Conservation (phyloP, 306 rosid genomes). For the Cicer judaicum region DNA sequence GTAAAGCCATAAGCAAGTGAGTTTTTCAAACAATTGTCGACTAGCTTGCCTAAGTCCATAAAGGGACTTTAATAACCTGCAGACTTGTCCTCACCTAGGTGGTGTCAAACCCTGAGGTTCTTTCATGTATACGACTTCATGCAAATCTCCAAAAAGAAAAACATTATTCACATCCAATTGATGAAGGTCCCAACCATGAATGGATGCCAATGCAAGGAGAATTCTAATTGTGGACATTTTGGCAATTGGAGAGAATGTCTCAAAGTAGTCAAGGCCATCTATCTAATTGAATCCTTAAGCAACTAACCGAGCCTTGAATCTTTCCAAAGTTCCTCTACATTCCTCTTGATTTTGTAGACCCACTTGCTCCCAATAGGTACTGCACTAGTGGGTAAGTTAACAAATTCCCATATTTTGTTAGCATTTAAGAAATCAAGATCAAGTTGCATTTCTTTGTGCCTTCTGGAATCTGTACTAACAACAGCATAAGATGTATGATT, state of each 20-base stretch:
- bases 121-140: neutral
- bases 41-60: neutral
- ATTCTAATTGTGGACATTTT: neutral
- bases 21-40: neutral
- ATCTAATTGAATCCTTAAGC: neutral
- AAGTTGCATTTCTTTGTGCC: too few relatives aligned
- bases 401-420: neutral
- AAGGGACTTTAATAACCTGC: neutral
- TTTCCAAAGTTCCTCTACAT: neutral
- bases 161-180: neutral
- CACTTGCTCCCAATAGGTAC: neutral
- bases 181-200: neutral
- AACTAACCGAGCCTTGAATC: neutral
- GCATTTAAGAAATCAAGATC: too few relatives aligned
- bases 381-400: neutral
- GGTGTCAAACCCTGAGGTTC: neutral
- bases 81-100: neutral
- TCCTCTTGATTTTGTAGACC: neutral
- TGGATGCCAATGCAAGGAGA: neutral
- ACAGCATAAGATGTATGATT: too few relatives aligned
- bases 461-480: too few relatives aligned
- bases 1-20: neutral
- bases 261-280: neutral
- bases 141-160: neutral
- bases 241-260: neutral